Conservation (phyloP, 192 early-diverging fungal genomes). For the Coemansia sp. region DNA sequence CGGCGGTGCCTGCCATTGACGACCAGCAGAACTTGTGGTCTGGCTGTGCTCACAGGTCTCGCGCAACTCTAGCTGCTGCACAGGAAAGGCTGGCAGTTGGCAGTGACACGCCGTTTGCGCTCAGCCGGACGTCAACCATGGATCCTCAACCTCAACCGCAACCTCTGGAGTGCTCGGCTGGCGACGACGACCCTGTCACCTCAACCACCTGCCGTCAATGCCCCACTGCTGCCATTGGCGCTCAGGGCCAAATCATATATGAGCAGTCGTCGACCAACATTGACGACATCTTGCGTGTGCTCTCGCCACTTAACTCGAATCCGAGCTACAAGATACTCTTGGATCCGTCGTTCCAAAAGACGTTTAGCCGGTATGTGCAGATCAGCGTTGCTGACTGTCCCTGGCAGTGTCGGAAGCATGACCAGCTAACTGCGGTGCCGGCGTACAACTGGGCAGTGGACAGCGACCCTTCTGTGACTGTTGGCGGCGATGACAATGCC, state of each 20-base stretch:
- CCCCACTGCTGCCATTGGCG: slow-evolving; percentile 41
- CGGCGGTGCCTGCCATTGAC: not conserved
- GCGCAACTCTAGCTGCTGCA: not conserved
- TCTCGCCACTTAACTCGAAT: slow-evolving; percentile 33
- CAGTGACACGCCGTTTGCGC: slow-evolving; percentile 1
- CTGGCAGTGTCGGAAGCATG: slow-evolving; percentile 46
- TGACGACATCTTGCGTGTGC: slow-evolving; percentile 34
- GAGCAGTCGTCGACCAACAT: slow-evolving; percentile 45
- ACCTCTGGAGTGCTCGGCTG: not conserved
- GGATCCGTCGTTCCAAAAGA: slow-evolving; percentile 56
- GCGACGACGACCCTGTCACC: not conserved
- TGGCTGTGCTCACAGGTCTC: not conserved
- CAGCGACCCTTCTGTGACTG: not conserved
- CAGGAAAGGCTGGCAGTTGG: not conserved
- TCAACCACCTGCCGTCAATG: not conserved
- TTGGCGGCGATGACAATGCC: not conserved
- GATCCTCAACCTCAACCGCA: slow-evolving; percentile 6
- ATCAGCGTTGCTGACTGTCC: slow-evolving; percentile 42
- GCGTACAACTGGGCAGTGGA: slow-evolving; percentile 36
- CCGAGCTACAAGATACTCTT: slow-evolving; percentile 32
- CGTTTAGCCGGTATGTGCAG: slow-evolving; percentile 39
- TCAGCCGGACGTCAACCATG: slow-evolving; percentile 30
- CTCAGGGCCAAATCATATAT: slow-evolving; percentile 32
- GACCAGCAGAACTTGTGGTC: slow-evolving; percentile 2
- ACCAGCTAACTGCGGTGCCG: slow-evolving; percentile 9